A percentile compares a stretch with the other conserved stretches of the same genome.
phyloP scores from a whole-genome alignment of 169 alveolate species.

The Babesia sp. region DNA sequence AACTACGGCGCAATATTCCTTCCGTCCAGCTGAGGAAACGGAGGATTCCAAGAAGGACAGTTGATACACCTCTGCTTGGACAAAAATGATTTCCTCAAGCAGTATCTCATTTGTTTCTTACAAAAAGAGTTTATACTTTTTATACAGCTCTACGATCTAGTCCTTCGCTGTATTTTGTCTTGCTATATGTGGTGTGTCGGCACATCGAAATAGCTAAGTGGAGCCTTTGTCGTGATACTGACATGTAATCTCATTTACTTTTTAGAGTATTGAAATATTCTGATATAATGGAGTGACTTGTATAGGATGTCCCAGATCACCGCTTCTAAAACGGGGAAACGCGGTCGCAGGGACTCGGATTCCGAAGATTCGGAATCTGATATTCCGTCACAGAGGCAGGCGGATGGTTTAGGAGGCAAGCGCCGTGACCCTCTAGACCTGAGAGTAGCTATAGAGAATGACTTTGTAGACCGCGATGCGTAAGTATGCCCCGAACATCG shows the following conservation, averaged over 20 bases:
- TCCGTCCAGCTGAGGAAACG: background rate
- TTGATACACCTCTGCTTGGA: no score
- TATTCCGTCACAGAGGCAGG: conserved; percentile 26
- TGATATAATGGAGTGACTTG: background rate
- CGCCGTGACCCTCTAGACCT: conserved; percentile 74
- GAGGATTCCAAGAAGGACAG: background rate
- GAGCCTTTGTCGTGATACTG: no score
- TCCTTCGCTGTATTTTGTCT: background rate
- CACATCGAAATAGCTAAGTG: no score
- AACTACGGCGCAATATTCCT: background rate
- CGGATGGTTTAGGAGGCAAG: conserved; percentile 47
- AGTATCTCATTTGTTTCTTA: background rate
- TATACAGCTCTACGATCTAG: background rate
- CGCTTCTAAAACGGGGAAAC: conserved; percentile 19
- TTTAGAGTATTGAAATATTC: no score
- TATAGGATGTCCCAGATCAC: background rate
- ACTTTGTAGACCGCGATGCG: conserved; percentile 75
- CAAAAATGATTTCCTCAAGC: background rate
- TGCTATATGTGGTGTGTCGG: background rate
- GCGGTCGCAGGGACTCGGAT: conserved; percentile 35
- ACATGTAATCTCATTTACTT: no score
- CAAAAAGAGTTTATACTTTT: background rate
- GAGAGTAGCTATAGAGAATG: conserved; percentile 73
- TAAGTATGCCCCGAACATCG: conserved; percentile 2
- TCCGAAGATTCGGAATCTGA: conserved; percentile 56